phyloP scores from a whole-genome alignment of 2,329 filamentous ascomycete species.

The Colletotrichum acutatum region DNA sequence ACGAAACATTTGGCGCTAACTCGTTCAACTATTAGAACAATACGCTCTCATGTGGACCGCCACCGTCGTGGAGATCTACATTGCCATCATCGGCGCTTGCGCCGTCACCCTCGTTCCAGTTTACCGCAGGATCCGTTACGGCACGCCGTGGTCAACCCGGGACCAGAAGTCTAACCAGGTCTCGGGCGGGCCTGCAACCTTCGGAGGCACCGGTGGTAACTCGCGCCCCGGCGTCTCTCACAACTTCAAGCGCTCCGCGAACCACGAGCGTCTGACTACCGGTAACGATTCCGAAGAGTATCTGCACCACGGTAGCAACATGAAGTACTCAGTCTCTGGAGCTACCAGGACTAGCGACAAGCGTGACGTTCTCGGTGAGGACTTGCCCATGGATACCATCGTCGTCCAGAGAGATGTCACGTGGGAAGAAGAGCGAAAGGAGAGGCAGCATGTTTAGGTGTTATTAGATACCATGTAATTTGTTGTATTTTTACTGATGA shows the following conservation, averaged over 20 bases:
- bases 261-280: slow-evolving; percentile 13
- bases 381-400: slow-evolving; percentile 11
- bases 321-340: slow-evolving; percentile 15
- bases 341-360: background rate
- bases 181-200: background rate
- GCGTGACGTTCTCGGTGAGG: background rate
- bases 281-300: slow-evolving; percentile 22
- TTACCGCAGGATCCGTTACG: slow-evolving; percentile 20
- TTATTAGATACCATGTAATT: background rate
- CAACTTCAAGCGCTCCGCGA: slow-evolving; percentile 18
- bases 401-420: slow-evolving; percentile 17
- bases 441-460: background rate
- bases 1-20: background rate
- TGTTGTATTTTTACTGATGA: background rate
- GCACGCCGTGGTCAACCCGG: slow-evolving; percentile 14
- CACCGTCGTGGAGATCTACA: slow-evolving; percentile 21
- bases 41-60: slow-evolving; percentile 27
- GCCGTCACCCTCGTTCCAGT: slow-evolving; percentile 21
- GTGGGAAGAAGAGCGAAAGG: slow-evolving; percentile 25
- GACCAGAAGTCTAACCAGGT: slow-evolving; percentile 19
- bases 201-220: background rate
- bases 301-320: background rate
- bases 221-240: background rate
- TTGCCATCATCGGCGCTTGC: slow-evolving; percentile 19
- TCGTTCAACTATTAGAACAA: background rate